Base-by-base conservation (phyloP, 2,329 filamentous ascomycete species). In the Aspergillus caelatus region DNA sequence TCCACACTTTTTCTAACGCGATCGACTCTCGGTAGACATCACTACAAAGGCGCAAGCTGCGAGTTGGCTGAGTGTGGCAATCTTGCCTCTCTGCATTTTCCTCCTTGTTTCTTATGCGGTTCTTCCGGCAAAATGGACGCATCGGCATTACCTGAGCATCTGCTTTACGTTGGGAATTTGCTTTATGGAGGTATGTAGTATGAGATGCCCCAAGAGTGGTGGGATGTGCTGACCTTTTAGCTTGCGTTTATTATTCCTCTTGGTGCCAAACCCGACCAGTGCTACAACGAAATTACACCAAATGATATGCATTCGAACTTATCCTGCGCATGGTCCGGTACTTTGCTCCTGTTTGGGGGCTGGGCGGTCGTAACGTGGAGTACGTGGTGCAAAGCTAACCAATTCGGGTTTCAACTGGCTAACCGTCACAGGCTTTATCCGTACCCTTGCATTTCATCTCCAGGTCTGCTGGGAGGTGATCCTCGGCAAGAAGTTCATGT, bases 401-500 rank as follows among this genome's bases (percentile, higher is more conserved):
- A 16, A 19, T 54, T 36, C 7, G 16, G 52, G 23, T 1, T 11
- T 30, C 36, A 14, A 23, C 23, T 32, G n/a, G 50, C 59, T 60
- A 41, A 62, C 16, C 23, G 32, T 21, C 43, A 3, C n/a, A 75
- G 88, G 94, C 67, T 96, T 97, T 75, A 85, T 97, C 64, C 89
- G 95, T 67, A 91, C 94, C 0, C 81, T 98, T 39, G 96, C 93
- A 5, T 89, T 99, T 71, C 95, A 99, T 78, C 88, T 99, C 30
- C 95, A 98, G 78, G 97, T 99, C 68, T 97, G 94, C 82, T 99
- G 95, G 95, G 93, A 98, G 77, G 85, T 96, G 39, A 88, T 94
- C 9, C 91, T 96, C 4, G 95, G 95, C 45, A 87, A 89, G 52
- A 91, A 86, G 71, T 98, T 97, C 79, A 97, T 97, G 88, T 93